Base-by-base conservation (phyloP, 345 rosid species). In the Gossypium arboreum region DNA sequence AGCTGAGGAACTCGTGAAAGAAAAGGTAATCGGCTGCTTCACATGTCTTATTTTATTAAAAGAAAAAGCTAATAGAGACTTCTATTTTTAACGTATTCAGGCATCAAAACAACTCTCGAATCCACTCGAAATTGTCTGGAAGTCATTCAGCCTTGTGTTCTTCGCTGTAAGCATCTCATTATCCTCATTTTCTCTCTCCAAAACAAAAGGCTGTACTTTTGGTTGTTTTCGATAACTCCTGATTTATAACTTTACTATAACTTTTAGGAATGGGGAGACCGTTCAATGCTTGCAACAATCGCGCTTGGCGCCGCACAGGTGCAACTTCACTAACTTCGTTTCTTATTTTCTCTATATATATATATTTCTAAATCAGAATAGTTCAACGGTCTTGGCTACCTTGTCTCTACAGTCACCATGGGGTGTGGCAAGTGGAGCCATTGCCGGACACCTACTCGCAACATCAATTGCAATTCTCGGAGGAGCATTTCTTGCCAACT, bases 221-320 rank as follows among this genome's bases (percentile, higher is more conserved):
- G 34, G 45, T 71, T 71, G 50, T 17, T 54, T 55, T 73, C 3
- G 2, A 55, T 55, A 34, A 54, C 4, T 27, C 25, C 18, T 2
- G 18, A 55, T 39, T 12, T 15, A 70, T 29, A 52, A 54, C 57
- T 10, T 52, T 52, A 25, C 73, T 17, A 73, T 60, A 63, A 63
- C 64, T 78, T 18, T 58, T 75, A 92, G 99, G 99, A 95, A 95
- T 95, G 99, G 98, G 99, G 99, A 79, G 99, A 95, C 75, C 99
- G 99, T 65, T 93, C 98, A 52, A 95, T 95, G 99, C 97, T 95
- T 56, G 99, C 98, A 34, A 95, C 99, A 54, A 91, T 95, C 57
- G 99, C 99, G 44, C 99, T 95, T 2, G 98, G 91, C 62, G 99
- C 98, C 29, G 97, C 97, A 29, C 98, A 94, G 99, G 98, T 88